phyloP scores from a whole-genome alignment of 176 grass and related monocot species.

The Poa annua region DNA sequence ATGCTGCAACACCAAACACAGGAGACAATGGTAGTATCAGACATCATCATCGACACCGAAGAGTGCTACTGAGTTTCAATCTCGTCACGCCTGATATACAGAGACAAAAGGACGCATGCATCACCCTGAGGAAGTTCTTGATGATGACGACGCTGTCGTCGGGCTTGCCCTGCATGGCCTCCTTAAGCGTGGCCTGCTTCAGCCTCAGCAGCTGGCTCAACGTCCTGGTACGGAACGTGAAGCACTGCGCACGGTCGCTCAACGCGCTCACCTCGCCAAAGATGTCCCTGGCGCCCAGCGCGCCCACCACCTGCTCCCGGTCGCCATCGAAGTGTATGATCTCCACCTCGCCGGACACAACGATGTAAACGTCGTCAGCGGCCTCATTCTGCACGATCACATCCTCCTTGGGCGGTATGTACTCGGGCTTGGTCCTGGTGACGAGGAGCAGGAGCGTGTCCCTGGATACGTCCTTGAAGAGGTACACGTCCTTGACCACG shows the following conservation, averaged over 20 bases:
- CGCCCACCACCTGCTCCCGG: conserved; percentile 49
- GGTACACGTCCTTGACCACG: conserved; percentile 81
- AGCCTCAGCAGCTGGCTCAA: conserved; percentile 85
- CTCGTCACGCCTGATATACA: background rate
- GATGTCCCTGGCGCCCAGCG: conserved; percentile 55
- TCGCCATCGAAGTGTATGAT: conserved; percentile 43
- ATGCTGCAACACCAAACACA: conserved; percentile 55
- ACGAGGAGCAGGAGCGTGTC: conserved; percentile 72
- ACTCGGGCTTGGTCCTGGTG: conserved; percentile 86
- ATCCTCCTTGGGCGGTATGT: conserved; percentile 89
- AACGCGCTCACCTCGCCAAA: conserved; percentile 90
- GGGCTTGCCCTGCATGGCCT: conserved; percentile 79
- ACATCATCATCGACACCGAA: background rate
- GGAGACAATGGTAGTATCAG: background rate
- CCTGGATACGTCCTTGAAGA: conserved; percentile 75
- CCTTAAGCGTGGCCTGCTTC: conserved; percentile 81
- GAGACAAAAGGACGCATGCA: background rate
- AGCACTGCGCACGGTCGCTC: conserved; percentile 62
- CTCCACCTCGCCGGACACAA: conserved; percentile 87
- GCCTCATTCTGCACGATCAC: conserved; percentile 89
- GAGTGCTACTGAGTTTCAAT: background rate
- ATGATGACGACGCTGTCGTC: conserved; percentile 82
- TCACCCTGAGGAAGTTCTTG: conserved; percentile 85
- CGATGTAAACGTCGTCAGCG: conserved; percentile 77
- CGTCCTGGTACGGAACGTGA: conserved; percentile 81